These are phyloP conservation scores for Rhodosporidiobolus odoratus DNA, from an alignment of 768 basidiomycete species.

Conservation along the genomic window DNA sequence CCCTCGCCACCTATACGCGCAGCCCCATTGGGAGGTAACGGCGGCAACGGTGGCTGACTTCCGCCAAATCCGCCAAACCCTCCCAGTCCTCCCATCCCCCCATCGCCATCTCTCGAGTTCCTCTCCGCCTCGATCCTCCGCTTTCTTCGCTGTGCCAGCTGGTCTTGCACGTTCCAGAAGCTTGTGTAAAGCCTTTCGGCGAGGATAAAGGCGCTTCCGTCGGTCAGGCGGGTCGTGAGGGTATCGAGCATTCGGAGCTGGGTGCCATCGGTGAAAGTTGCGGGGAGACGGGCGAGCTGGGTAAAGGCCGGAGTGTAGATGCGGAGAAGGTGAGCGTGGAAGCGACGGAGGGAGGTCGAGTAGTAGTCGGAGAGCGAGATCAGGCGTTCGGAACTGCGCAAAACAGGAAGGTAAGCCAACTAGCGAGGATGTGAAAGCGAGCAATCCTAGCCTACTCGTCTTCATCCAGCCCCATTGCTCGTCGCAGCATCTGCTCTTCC, in stretches of 20 bases:
- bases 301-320: slow-evolving; percentile 33
- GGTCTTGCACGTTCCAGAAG: not conserved
- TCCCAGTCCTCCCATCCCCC: not conserved
- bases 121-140: not conserved
- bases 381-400: slow-evolving; percentile 25
- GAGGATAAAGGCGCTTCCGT: slow-evolving; percentile 32
- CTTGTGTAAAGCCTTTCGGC: slow-evolving; percentile 7
- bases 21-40: not conserved
- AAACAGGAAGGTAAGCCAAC: not conserved
- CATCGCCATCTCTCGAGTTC: not conserved
- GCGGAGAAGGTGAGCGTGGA: slow-evolving; percentile 36
- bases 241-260: slow-evolving; percentile 19
- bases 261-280: slow-evolving; percentile 34
- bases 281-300: slow-evolving; percentile 25
- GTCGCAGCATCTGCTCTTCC: slow-evolving; percentile 15
- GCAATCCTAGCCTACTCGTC: slow-evolving; percentile 19
- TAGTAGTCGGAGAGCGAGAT: slow-evolving; percentile 26
- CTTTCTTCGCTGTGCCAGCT: slow-evolving; percentile 16
- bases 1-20: not conserved
- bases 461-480: slow-evolving; percentile 18
- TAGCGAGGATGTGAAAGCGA: not conserved
- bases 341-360: slow-evolving; percentile 25
- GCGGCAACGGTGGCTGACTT: slow-evolving; percentile 4
- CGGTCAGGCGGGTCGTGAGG: slow-evolving; percentile 14
- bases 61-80: slow-evolving; percentile 12